phyloP scores from a whole-genome alignment of 805 yeast species.

The Nakazawaea ishiwadae region DNA sequence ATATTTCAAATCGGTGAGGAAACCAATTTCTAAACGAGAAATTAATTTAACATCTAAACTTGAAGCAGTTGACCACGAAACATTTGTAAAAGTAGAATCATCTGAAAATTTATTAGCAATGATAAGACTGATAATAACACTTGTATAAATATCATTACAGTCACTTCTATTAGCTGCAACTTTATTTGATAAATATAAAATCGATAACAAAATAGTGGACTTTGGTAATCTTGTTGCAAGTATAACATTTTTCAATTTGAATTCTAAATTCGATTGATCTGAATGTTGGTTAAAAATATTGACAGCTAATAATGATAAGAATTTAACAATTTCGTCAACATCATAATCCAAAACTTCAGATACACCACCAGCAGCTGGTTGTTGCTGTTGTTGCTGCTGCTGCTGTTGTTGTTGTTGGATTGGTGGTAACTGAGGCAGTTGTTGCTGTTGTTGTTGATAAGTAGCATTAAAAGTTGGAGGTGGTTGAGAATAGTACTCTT shows the following conservation, averaged over 20 bases:
- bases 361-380: conserved; percentile 58
- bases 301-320: conserved; percentile 68
- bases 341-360: conserved; percentile 77
- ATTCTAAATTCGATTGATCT: conserved; percentile 45
- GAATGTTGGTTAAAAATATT: conserved; percentile 43
- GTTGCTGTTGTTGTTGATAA: conserved; percentile 16
- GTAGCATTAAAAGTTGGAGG: neutral
- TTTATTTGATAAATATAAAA: conserved; percentile 69
- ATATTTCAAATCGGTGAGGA: conserved; percentile 39
- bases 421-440: conserved; percentile 15
- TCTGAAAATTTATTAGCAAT: conserved; percentile 93
- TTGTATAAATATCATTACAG: conserved; percentile 43
- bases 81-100: conserved; percentile 93
- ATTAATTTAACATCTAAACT: conserved; percentile 60
- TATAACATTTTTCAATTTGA: conserved; percentile 61
- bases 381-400: conserved; percentile 18
- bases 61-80: conserved; percentile 96
- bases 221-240: conserved; percentile 86
- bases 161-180: conserved; percentile 23
- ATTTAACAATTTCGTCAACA: conserved; percentile 71
- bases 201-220: conserved; percentile 72
- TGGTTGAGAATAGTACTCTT: neutral
- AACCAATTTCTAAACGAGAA: conserved; percentile 64
- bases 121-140: conserved; percentile 63
- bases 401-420: conserved; percentile 14